These are phyloP conservation scores for Hymenoscyphus linearis DNA, from an alignment of 2,329 filamentous ascomycete genomes.

Conservation along the genomic window DNA sequence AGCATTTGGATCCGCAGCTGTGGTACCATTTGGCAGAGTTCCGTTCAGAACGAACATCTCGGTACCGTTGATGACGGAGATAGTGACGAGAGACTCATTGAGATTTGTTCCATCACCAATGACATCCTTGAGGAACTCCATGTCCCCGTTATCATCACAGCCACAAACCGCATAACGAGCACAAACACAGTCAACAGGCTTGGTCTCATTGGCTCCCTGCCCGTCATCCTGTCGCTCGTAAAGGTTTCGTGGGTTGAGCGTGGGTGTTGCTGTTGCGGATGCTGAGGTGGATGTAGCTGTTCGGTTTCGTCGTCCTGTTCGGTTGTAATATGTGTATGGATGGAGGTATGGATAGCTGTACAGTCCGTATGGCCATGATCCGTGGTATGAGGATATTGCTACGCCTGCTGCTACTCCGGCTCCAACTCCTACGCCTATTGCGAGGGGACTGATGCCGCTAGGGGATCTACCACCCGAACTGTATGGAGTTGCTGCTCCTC, in stretches of 20 bases:
- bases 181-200: slow-evolving; percentile 59
- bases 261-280: slow-evolving; percentile 33
- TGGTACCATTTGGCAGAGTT: slow-evolving; percentile 65
- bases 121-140: slow-evolving; percentile 54
- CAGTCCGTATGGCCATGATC: slow-evolving; percentile 57
- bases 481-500: slow-evolving; percentile 60
- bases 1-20: slow-evolving; percentile 39
- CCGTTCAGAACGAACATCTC: slow-evolving; percentile 67
- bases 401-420: slow-evolving; percentile 29
- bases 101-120: slow-evolving; percentile 60
- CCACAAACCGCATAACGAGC: slow-evolving; percentile 51
- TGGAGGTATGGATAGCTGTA: slow-evolving; percentile 56
- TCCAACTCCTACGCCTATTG: slow-evolving; percentile 38
- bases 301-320: slow-evolving; percentile 27
- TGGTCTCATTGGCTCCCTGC: slow-evolving; percentile 46
- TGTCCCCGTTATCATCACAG: slow-evolving; percentile 63
- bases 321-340: slow-evolving; percentile 49
- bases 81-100: slow-evolving; percentile 56
- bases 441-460: slow-evolving; percentile 45
- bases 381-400: slow-evolving; percentile 41
- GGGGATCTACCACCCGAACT: slow-evolving; percentile 44
- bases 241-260: background rate
- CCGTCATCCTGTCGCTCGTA: slow-evolving; percentile 22
- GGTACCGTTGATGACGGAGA: slow-evolving; percentile 59
- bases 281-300: slow-evolving; percentile 33